Evolutionary conservation across 352 stramenopile species (phyloP).

Genomic region (Plasmopara viticola): DNA sequence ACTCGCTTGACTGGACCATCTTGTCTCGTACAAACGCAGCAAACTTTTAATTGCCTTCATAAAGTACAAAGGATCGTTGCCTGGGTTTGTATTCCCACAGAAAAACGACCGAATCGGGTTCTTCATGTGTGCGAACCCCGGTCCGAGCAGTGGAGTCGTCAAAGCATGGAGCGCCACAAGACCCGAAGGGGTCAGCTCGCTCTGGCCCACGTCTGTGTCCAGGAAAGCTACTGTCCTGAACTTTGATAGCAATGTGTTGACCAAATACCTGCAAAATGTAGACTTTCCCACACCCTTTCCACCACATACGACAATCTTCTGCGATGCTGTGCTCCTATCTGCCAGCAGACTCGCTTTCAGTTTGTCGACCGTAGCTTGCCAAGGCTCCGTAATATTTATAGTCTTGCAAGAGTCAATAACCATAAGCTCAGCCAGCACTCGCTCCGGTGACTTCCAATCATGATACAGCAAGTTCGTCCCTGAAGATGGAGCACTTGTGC

Average conservation of each 20-base stretch:
- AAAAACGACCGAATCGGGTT: slow-evolving; percentile 66
- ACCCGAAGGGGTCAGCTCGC: slow-evolving; percentile 90
- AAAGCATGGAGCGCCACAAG: slow-evolving; percentile 90
- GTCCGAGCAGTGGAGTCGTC: slow-evolving; percentile 82
- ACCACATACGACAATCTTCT: slow-evolving; percentile 89
- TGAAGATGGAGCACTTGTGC: slow-evolving; percentile 6
- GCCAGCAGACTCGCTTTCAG: slow-evolving; percentile 36
- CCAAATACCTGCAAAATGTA: slow-evolving; percentile 91
- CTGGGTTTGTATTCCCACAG: slow-evolving; percentile 66
- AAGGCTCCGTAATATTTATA: slow-evolving; percentile 56
- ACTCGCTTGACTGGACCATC: slow-evolving; percentile 31
- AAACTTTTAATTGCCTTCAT: slow-evolving; percentile 66
- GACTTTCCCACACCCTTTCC: slow-evolving; percentile 95
- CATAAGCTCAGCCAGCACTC: slow-evolving; percentile 48
- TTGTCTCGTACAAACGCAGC: slow-evolving; percentile 52
- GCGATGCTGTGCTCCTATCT: slow-evolving; percentile 6
- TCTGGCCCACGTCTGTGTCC: slow-evolving; percentile 94
- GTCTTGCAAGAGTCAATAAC: slow-evolving; percentile 55
- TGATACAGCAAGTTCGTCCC: slow-evolving; percentile 19
- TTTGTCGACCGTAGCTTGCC: slow-evolving; percentile 37
- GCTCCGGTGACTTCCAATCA: slow-evolving; percentile 44
- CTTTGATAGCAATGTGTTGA: slow-evolving; percentile 86
- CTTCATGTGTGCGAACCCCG: slow-evolving; percentile 89
- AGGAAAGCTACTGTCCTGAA: slow-evolving; percentile 86
- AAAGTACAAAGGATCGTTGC: slow-evolving; percentile 71